Percentiles rank a stretch among this genome's conserved stretches.
These are phyloP conservation scores for Yamadazyma sp. DNA, from an alignment of 1,139 yeast genomes.

Conservation along the genomic window DNA sequence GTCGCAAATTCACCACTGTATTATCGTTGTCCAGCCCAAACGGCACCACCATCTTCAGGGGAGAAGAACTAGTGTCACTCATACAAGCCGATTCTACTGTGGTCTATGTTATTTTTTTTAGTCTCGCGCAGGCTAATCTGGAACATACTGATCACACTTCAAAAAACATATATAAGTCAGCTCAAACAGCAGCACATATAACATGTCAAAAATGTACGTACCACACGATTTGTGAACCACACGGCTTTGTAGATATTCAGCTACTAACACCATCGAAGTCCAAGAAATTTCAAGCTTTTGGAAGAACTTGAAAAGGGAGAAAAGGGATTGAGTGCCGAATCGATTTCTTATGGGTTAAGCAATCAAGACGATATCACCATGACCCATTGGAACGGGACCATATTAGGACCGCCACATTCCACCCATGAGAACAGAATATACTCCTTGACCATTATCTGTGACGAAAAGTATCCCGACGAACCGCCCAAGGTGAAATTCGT, in stretches of 20 bases:
- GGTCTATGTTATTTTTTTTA: background rate
- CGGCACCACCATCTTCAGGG: constrained; percentile 1
- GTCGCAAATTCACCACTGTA: constrained; percentile 14
- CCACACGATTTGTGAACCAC: background rate
- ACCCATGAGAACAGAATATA: constrained; percentile 93
- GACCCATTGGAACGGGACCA: constrained; percentile 96
- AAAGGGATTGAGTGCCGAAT: constrained; percentile 95
- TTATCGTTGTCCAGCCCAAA: constrained; percentile 8
- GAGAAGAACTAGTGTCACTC: constrained; percentile 3
- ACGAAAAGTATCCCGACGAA: constrained; percentile 78
- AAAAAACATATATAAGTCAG: background rate
- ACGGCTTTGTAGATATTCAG: background rate
- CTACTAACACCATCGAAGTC: constrained; percentile 43
- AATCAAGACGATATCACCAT: constrained; percentile 87
- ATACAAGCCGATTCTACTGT: background rate
- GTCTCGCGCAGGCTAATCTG: background rate
- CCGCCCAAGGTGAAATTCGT: constrained; percentile 84
- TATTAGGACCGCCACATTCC: constrained; percentile 95
- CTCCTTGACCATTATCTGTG: constrained; percentile 79
- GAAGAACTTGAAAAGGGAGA: constrained; percentile 98
- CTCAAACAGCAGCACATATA: background rate
- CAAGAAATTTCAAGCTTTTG: constrained; percentile 87
- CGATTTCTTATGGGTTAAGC: constrained; percentile 89
- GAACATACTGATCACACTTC: background rate
- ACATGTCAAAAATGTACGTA: constrained; percentile 16